A percentile compares a stretch with the other conserved stretches of the same genome.
phyloP scores from a whole-genome alignment of 306 rosid genomes.

The Quercus variabilis region DNA sequence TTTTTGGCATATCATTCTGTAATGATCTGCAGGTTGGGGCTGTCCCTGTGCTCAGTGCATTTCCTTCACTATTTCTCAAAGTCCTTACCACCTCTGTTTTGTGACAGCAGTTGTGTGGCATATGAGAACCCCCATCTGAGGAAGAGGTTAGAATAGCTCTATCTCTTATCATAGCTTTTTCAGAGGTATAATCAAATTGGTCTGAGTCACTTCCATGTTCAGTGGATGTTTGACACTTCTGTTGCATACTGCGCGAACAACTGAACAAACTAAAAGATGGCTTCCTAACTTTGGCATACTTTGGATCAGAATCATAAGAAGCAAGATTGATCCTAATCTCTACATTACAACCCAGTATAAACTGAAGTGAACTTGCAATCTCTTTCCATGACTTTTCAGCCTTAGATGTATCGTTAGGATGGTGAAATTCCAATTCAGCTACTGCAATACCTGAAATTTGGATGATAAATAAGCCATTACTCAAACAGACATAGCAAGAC shows the following conservation, averaged over 20 bases:
- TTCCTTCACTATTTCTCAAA: constrained; percentile 59
- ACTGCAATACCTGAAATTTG: constrained; percentile 59
- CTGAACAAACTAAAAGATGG: constrained; percentile 52
- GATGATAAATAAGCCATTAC: constrained; percentile 1
- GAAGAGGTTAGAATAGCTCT: constrained; percentile 32
- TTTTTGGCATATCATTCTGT: constrained; percentile 25
- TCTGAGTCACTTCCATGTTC: constrained; percentile 49
- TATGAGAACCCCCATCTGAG: constrained; percentile 35
- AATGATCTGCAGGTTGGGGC: constrained; percentile 31
- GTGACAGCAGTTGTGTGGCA: constrained; percentile 32
- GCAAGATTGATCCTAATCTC: constrained; percentile 68
- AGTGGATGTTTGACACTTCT: constrained; percentile 34
- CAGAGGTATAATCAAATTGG: constrained; percentile 32
- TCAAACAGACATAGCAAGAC: not conserved
- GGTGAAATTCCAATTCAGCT: constrained; percentile 70
- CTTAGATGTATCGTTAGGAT: constrained; percentile 42
- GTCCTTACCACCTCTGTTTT: constrained; percentile 39
- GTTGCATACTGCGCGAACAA: constrained; percentile 53
- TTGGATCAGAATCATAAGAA: constrained; percentile 39
- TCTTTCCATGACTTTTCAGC: constrained; percentile 83
- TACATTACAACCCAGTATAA: constrained; percentile 57
- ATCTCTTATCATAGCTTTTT: constrained; percentile 40
- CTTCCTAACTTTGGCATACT: constrained; percentile 41
- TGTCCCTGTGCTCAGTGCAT: constrained; percentile 54
- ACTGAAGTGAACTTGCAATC: constrained; percentile 66